These are phyloP conservation scores for Panaeolus papilionaceus DNA, from an alignment of 768 basidiomycete genomes.

Conservation along the genomic window DNA sequence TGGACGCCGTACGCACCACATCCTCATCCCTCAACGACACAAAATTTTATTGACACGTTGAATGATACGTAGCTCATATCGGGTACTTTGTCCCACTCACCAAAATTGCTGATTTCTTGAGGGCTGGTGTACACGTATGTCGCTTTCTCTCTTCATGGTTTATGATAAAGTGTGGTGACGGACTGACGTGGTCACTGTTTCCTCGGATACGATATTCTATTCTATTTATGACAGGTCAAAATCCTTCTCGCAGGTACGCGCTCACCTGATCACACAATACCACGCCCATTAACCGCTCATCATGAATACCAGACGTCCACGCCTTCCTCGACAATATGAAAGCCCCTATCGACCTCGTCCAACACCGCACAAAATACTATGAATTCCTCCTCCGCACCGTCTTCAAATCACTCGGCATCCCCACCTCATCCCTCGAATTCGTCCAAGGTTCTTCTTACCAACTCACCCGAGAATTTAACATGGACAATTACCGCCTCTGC, in stretches of 20 bases:
- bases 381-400: conserved; percentile 80
- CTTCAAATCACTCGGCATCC: conserved; percentile 89
- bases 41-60: conserved; percentile 4
- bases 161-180: neutral
- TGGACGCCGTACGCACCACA: conserved; percentile 76
- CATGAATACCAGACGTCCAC: conserved; percentile 74
- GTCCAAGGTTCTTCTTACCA: conserved; percentile 94
- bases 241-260: conserved; percentile 77
- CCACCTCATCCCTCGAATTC: conserved; percentile 82
- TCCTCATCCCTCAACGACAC: conserved; percentile 6
- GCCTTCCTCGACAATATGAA: conserved; percentile 98
- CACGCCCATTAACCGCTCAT: neutral
- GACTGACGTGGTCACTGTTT: conserved; percentile 16
- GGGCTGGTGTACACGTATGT: conserved; percentile 85
- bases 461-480: conserved; percentile 87
- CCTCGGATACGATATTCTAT: conserved; percentile 22
- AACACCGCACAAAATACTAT: conserved; percentile 91
- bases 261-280: neutral
- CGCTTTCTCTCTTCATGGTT: conserved; percentile 2
- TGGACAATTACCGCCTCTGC: conserved; percentile 93
- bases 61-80: conserved; percentile 75
- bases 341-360: conserved; percentile 91
- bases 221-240: conserved; percentile 57
- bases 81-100: conserved; percentile 95
- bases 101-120: conserved; percentile 96